These are phyloP conservation scores for Pythium folliculosum DNA, from an alignment of 352 stramenopile species.

Conservation along the genomic window DNA sequence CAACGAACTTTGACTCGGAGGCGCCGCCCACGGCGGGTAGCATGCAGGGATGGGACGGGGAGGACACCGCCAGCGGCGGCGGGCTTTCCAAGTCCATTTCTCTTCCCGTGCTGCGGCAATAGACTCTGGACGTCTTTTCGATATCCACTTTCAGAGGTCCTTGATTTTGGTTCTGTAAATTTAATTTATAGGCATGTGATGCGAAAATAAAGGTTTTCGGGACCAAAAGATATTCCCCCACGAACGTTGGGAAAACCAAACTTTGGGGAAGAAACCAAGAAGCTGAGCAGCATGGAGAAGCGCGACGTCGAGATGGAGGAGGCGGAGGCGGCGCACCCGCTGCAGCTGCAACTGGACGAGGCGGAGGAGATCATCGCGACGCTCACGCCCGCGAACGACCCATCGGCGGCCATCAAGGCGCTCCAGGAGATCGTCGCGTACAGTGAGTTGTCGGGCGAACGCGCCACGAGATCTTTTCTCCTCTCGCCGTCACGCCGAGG, in stretches of 20 bases:
- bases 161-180: conserved; percentile 11
- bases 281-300: conserved; percentile 15
- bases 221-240: conserved; percentile 25
- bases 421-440: conserved; percentile 81
- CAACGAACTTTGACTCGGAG: conserved; percentile 14
- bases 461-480: background rate
- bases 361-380: conserved; percentile 54
- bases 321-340: conserved; percentile 59
- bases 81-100: conserved; percentile 35
- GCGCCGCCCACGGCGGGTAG: background rate
- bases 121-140: conserved; percentile 3
- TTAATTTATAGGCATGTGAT: conserved; percentile 8
- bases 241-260: background rate
- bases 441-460: conserved; percentile 32
- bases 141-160: conserved; percentile 5
- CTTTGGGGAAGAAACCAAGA: conserved; percentile 8
- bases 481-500: background rate
- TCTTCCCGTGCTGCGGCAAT: conserved; percentile 26
- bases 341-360: conserved; percentile 78
- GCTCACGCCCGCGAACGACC: conserved; percentile 38
- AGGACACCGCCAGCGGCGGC: background rate
- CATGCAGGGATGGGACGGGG: conserved; percentile 24
- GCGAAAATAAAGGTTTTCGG: background rate
- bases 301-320: conserved; percentile 81
- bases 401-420: conserved; percentile 50